Conservation (phyloP, 2,329 filamentous ascomycete genomes). For the Botryosphaeria dothidea region DNA sequence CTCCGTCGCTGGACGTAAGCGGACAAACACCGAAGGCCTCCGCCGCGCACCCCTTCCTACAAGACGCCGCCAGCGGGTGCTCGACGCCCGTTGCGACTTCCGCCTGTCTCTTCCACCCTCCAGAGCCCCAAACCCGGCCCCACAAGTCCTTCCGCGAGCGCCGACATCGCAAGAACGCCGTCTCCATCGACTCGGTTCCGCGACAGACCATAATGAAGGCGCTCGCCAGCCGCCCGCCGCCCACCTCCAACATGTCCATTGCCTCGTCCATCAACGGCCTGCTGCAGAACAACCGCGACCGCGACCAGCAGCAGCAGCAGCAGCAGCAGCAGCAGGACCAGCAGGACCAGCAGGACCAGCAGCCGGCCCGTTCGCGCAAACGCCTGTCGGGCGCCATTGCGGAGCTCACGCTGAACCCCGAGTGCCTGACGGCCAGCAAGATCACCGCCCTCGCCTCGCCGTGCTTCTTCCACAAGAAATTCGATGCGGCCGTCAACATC, state of each 20-base stretch:
- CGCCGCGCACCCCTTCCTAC: neutral
- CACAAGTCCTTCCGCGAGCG: constrained; percentile 37
- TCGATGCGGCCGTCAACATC: constrained; percentile 94
- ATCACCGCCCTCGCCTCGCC: constrained; percentile 80
- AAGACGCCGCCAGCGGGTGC: neutral
- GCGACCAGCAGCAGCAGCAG: neutral
- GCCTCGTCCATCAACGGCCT: constrained; percentile 64
- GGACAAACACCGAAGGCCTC: constrained; percentile 5
- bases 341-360: neutral
- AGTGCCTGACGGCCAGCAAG: constrained; percentile 39
- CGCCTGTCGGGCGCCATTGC: constrained; percentile 63
- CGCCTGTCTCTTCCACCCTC: neutral
- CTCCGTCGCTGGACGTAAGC: constrained; percentile 12
- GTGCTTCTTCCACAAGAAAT: constrained; percentile 96
- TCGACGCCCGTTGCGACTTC: neutral
- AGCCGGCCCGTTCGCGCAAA: constrained; percentile 41
- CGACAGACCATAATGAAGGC: constrained; percentile 83
- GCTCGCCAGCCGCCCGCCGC: constrained; percentile 62
- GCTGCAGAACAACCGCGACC: constrained; percentile 35
- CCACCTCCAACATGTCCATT: constrained; percentile 60
- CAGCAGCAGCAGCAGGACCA: neutral
- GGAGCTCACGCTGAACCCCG: constrained; percentile 51
- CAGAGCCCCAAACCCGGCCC: neutral
- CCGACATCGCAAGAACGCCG: constrained; percentile 42
- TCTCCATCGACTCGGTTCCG: constrained; percentile 67